Base-by-base conservation (phyloP, 139 green algal species). In the Zygnema cylindricum region DNA sequence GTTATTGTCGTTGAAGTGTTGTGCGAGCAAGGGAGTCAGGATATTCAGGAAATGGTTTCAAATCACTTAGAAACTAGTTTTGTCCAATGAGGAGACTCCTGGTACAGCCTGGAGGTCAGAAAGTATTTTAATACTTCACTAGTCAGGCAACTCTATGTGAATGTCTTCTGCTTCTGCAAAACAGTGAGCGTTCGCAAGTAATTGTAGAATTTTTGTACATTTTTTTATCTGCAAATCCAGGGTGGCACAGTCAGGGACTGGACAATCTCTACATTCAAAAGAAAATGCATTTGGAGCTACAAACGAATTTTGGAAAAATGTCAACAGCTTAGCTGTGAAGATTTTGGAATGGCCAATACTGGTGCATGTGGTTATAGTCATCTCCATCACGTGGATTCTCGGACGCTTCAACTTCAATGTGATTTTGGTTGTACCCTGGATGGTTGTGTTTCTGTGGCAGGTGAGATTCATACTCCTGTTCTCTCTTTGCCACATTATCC, bases 361-460 rank as follows among this genome's bases (percentile, higher is more conserved):
- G 35, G 33, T 38, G 32, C 77, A 84, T 33, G 77, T 84, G 38
- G 77, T 55, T 21, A 16, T 57, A 16, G 77, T 33, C 3, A 11
- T 57, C 22, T 7, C 76, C 2, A 2, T 42, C 77, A 84, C 77
- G 22, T 84, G 77, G 77, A 2, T 84, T 33, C 38, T 57, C n/a
- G 77, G 77, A 49, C 40, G 40, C 77, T 33, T 84, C 38, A 21
- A 63, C 25, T 35, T 84, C 77, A 63, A 84, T 33, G n/a, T 57
- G 41, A 2, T 84, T 35, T 42, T 84, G 41, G 77, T 42, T 2
- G 35, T 55, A 22, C 75, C 77, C 2, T 84, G 77, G 77, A 63
- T 84, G 77, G 33, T 84, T 57, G 38, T 38, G 22, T 55, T 84
- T 3, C 35, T 84, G 2, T 84, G 77, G 77, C 77, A 73, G 77